Percentiles rank a stretch among this genome's conserved stretches.
phyloP scores from a whole-genome alignment of 2,329 filamentous ascomycete genomes.

The Emergomyces pasteurianus region DNA sequence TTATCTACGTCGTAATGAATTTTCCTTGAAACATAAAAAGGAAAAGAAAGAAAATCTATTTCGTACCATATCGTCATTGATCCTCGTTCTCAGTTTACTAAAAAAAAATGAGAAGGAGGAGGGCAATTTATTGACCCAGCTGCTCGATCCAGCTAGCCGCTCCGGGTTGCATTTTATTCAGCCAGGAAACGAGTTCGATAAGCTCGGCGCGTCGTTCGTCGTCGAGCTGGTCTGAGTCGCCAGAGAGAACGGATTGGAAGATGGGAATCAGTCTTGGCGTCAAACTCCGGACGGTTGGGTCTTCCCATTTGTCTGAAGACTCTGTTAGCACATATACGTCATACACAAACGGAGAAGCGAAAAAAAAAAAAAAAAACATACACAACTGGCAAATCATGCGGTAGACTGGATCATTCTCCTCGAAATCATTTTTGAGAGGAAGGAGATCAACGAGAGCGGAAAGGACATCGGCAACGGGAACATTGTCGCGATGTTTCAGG shows the following conservation, averaged over 20 bases:
- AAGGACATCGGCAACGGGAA: slow-evolving; percentile 70
- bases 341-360: background rate
- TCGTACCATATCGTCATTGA: background rate
- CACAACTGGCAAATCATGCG: slow-evolving; percentile 80
- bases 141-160: slow-evolving; percentile 25
- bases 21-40: background rate
- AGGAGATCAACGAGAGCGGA: slow-evolving; percentile 67
- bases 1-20: background rate
- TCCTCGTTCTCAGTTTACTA: background rate
- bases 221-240: slow-evolving; percentile 35
- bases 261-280: slow-evolving; percentile 36
- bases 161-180: slow-evolving; percentile 35
- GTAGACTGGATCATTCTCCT: slow-evolving; percentile 92
- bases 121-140: slow-evolving; percentile 5
- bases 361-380: slow-evolving; percentile 34
- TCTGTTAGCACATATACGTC: slow-evolving; percentile 8
- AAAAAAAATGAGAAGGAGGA: background rate
- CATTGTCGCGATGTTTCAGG: slow-evolving; percentile 68
- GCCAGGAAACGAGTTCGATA: slow-evolving; percentile 37
- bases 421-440: slow-evolving; percentile 83
- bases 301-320: slow-evolving; percentile 33
- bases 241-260: slow-evolving; percentile 36
- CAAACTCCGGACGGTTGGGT: slow-evolving; percentile 33
- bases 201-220: slow-evolving; percentile 37
- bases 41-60: background rate